Base-by-base conservation (phyloP, 2,329 filamentous ascomycete species). In the Capronia americana region DNA sequence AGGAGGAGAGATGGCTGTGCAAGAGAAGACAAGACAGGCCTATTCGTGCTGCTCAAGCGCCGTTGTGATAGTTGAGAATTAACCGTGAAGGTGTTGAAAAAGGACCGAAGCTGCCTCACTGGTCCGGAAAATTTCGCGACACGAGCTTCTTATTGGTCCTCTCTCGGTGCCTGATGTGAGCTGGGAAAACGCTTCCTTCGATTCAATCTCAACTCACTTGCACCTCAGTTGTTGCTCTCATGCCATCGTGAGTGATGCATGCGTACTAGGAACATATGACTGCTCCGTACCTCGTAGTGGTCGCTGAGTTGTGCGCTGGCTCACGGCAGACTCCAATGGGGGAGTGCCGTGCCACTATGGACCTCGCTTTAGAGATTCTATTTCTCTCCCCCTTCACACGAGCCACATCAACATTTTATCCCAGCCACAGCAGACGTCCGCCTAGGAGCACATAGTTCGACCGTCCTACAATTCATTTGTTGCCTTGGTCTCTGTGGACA, bases 41-140 rank as follows among this genome's bases (percentile, higher is more conserved):
- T 41, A 55, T 53, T 41, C 54, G 46, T 46, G 55, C 34, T 48
- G 46, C 59, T 50, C 14, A 62, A 28, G 6, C 44, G 58, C 26
- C 50, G 48, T 24, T 11, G 38, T 46, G 34, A 50, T 46, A 28
- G 57, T 48, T 63, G 66, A 71, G 70, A 68, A 71, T 70, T 65
- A 71, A 73, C 70, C 70, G 72, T 69, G 69, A 63, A 74, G 69
- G 69, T 62, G 74, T 69, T 68, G 73, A 74, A 72, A 71, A 73
- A 73, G 66, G 64, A 32, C 53, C 51, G 67, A 64, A 69, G 59
- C 44, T 69, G 30, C 20, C 46, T 41, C 46, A 50, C 41, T 48
- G 57, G 57, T 12, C 57, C 57, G 58, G 58, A 61, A 53, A 61
- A 53, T 61, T 53, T 61, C 58, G 30, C 24, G 17, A 1, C 14